Evolutionary conservation across 352 stramenopile genomes (phyloP), one percentile per base, ranked within the genome.

Genomic region (Phytophthora colocasiae): DNA sequence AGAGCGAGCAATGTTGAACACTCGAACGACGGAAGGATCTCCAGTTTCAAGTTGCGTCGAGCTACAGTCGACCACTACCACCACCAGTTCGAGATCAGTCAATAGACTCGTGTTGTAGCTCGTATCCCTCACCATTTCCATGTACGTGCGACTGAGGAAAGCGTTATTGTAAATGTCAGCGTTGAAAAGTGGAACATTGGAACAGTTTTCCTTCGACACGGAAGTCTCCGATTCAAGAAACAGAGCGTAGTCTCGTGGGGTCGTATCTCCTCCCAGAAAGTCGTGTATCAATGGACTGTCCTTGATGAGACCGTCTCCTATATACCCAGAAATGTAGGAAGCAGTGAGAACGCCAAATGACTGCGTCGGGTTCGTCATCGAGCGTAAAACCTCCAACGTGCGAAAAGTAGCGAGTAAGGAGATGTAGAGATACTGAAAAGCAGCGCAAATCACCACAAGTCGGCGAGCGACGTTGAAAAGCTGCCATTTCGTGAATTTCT

Each of bases 1-100:
- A 0, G 27, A 51, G 14, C 63, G 66, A 2, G 64, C 51, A 8
- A 82, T 31, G 46, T 71, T 80, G 54, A 65, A 73, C 31, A 70
- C 67, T 1, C 46, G 63, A 9, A 63, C 63, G 1, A 39, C 49
- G 3, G 64, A 64, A 1, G 43, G 32, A 45, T 61, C 48, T 9
- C 34, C 41, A 0, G 46, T 31, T 8, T 59, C 14, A 10, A 87
- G 46, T 15, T 56, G 40, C 0, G 41, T 58, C 1, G 44, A 76
- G 2, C 59, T 69, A 49, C 78, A 87, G 57, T 87, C 78, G 2
- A 85, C 68, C 0, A 83, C 54, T 0, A 77, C 67, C 3, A 71
- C 40, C 9, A 87, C 62, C 6, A 87, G 65, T 54, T 87, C 78
- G 0, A 63, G 43, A 9, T 73, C 63, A 0, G 46, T 43, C 8